Evolutionary conservation across 805 yeast species (phyloP).

Genomic region (Barnettozyma vustinii): DNA sequence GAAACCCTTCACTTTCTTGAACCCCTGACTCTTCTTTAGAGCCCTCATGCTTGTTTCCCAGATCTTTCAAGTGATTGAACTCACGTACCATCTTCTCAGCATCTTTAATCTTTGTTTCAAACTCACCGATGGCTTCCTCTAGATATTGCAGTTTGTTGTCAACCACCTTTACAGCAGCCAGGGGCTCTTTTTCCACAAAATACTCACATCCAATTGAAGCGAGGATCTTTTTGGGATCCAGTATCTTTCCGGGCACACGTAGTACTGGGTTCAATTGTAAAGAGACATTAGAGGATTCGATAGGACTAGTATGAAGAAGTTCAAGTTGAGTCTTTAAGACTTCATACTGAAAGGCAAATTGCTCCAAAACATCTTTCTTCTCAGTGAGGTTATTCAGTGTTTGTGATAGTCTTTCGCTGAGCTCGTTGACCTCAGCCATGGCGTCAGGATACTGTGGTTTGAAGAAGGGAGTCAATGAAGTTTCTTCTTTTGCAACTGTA

Average conservation of each 20-base stretch:
- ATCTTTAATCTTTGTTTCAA: constrained; percentile 34
- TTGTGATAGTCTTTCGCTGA: not conserved
- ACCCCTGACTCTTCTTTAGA: constrained; percentile 4
- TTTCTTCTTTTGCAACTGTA: not conserved
- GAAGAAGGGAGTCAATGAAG: not conserved
- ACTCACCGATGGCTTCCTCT: constrained; percentile 35
- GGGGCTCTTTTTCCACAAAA: constrained; percentile 30
- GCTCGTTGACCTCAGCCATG: constrained; percentile 1
- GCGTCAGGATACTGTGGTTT: not conserved
- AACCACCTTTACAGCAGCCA: constrained; percentile 28
- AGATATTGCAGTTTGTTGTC: constrained; percentile 26
- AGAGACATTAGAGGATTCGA: not conserved
- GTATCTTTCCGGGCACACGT: constrained; percentile 15
- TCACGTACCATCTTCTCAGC: constrained; percentile 26
- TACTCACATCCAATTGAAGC: constrained; percentile 38
- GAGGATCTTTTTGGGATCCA: constrained; percentile 22
- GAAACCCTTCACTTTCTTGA: constrained; percentile 43
- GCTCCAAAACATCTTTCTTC: not conserved
- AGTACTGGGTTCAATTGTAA: constrained; percentile 16
- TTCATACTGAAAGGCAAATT: not conserved
- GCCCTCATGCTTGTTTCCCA: not conserved
- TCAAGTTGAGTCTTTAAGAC: constrained; percentile 1
- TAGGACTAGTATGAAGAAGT: not conserved
- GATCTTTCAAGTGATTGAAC: not conserved
- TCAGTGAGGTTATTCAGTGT: not conserved